Conservation (phyloP, 441 rosid species). For the Isatis lusitanica region DNA sequence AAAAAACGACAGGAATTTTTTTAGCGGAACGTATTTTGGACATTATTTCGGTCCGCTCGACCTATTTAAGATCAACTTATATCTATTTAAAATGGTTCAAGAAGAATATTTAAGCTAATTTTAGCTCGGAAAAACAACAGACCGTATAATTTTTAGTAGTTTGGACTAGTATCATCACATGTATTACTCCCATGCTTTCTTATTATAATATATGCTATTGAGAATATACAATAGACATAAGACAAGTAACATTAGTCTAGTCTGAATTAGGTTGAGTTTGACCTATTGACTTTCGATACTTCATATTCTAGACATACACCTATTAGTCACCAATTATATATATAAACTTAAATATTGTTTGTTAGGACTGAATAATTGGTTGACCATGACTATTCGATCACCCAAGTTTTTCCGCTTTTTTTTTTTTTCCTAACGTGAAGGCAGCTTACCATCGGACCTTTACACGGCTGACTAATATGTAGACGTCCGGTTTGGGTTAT, state of each 20-base stretch:
- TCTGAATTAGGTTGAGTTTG: too few species aligned
- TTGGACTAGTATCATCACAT: too few species aligned
- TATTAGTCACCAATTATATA: neutral
- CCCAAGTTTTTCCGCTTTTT: neutral
- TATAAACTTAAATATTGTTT: neutral
- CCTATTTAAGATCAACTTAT: neutral
- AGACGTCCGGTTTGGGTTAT: neutral
- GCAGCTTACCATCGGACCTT: neutral
- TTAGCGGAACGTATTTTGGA: neutral
- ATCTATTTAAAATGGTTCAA: too few species aligned
- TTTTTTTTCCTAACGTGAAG: neutral
- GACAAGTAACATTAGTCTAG: too few species aligned
- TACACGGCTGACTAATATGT: neutral
- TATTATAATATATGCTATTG: too few species aligned
- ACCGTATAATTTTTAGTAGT: too few species aligned
- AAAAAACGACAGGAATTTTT: too few species aligned
- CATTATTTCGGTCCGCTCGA: neutral
- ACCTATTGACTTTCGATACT: too few species aligned
- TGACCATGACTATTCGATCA: neutral
- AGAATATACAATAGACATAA: too few species aligned
- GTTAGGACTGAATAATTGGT: neutral
- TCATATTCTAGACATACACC: neutral
- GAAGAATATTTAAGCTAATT: neutral
- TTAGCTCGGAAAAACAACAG: neutral
- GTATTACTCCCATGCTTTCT: too few species aligned